Percentiles rank a stretch among this genome's conserved stretches.
These are phyloP conservation scores for Mycena leptocephala DNA, from an alignment of 768 basidiomycete genomes.

Conservation along the genomic window DNA sequence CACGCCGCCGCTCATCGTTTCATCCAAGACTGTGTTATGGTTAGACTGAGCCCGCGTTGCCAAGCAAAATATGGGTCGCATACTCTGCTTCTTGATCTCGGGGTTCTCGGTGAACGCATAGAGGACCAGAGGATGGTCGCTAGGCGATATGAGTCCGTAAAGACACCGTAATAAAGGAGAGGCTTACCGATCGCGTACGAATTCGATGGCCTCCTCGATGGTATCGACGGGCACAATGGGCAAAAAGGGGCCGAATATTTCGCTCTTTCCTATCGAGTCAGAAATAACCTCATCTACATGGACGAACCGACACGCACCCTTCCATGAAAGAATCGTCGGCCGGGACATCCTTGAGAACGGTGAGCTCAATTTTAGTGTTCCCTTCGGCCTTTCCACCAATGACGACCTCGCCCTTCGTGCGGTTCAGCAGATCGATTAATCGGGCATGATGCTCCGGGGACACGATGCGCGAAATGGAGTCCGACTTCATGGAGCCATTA, in stretches of 20 bases:
- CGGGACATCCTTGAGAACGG: constrained; percentile 70
- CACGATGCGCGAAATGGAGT: constrained; percentile 67
- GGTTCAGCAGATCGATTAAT: constrained; percentile 64
- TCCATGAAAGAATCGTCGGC: constrained; percentile 73
- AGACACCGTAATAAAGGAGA: neutral
- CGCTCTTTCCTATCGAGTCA: constrained; percentile 56
- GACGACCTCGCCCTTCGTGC: constrained; percentile 72
- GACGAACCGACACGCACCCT: constrained; percentile 56
- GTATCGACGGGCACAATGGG: constrained; percentile 74
- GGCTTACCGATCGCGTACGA: constrained; percentile 66
- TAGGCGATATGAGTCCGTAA: constrained; percentile 41
- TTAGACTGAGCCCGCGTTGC: neutral
- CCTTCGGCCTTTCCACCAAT: constrained; percentile 64
- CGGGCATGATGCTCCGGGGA: constrained; percentile 69
- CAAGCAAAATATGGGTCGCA: neutral
- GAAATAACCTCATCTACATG: neutral
- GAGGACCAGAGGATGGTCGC: constrained; percentile 73
- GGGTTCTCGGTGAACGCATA: constrained; percentile 75
- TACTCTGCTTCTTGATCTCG: constrained; percentile 56
- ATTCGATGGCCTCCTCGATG: constrained; percentile 70
- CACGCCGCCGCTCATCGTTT: constrained; percentile 73
- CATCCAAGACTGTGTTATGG: constrained; percentile 62
- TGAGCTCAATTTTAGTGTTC: constrained; percentile 69
- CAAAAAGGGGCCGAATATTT: constrained; percentile 82
- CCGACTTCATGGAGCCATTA: constrained; percentile 61